Evolutionary conservation across 1,284 basidiomycete genomes (phyloP).

Genomic region (Mixia osmundae): DNA sequence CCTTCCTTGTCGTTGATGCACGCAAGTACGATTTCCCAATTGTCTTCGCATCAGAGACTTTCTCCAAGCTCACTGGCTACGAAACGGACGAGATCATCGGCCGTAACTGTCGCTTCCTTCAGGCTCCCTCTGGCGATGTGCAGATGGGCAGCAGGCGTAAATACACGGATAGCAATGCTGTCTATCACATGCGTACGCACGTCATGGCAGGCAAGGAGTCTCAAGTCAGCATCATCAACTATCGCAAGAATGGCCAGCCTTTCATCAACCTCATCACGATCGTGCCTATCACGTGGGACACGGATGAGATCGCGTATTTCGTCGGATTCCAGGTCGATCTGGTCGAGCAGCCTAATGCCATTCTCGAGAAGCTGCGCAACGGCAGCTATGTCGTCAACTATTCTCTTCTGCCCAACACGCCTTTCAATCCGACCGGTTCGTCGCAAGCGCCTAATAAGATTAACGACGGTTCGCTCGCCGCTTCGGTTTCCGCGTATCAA

Average conservation of each 20-base stretch:
- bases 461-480: too few species aligned
- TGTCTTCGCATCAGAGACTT: slow-evolving; percentile 62
- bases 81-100: slow-evolving; percentile 51
- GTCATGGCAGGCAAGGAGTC: slow-evolving; percentile 51
- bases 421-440: not conserved
- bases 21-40: slow-evolving; percentile 58
- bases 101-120: slow-evolving; percentile 47
- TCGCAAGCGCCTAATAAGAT: too few species aligned
- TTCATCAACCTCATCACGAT: slow-evolving; percentile 36
- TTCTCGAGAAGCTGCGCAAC: slow-evolving; percentile 34
- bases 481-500: not conserved
- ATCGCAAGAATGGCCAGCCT: slow-evolving; percentile 55
- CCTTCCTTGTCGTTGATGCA: slow-evolving; percentile 68
- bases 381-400: slow-evolving; percentile 19
- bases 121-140: slow-evolving; percentile 45
- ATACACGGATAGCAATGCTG: slow-evolving; percentile 41
- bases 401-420: slow-evolving; percentile 10
- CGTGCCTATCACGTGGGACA: slow-evolving; percentile 42
- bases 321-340: slow-evolving; percentile 68
- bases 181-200: slow-evolving; percentile 36
- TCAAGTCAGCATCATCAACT: slow-evolving; percentile 74
- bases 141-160: slow-evolving; percentile 24
- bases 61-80: slow-evolving; percentile 65
- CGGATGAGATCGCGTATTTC: slow-evolving; percentile 47
- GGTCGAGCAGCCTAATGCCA: slow-evolving; percentile 58